Percentiles rank a stretch among this genome's conserved stretches.
Evolutionary conservation across 257 asterid species (phyloP).

Genomic region (Capsicum baccatum): DNA sequence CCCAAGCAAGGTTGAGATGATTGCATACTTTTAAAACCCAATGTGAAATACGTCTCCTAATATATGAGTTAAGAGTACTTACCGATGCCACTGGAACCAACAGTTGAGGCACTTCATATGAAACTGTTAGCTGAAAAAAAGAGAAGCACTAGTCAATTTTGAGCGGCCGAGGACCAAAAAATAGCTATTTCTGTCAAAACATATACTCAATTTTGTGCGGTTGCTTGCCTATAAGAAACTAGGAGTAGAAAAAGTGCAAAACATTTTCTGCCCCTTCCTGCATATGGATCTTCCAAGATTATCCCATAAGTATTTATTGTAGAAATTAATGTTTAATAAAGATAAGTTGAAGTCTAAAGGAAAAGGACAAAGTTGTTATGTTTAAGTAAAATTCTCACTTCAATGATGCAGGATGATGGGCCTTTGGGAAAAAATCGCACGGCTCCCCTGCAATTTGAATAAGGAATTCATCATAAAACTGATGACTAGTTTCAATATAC

Average conservation of each 20-base stretch:
- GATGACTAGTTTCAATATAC: neutral
- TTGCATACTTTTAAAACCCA: neutral
- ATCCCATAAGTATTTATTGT: neutral
- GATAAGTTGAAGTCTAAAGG: neutral
- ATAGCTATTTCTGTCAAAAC: neutral
- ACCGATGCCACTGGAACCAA: slow-evolving; percentile 94
- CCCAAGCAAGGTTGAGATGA: slow-evolving; percentile 13
- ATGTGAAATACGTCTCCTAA: neutral
- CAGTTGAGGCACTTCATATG: slow-evolving; percentile 93
- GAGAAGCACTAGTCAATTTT: slow-evolving; percentile 27
- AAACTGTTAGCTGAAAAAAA: slow-evolving; percentile 80
- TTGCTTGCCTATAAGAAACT: neutral
- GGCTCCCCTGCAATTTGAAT: slow-evolving; percentile 77
- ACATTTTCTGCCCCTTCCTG: neutral
- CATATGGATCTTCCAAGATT: neutral
- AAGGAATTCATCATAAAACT: slow-evolving; percentile 12
- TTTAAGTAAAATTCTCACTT: slow-evolving; percentile 55
- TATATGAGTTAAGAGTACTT: slow-evolving; percentile 40
- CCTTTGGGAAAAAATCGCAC: slow-evolving; percentile 92
- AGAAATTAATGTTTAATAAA: neutral
- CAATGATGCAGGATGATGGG: slow-evolving; percentile 67
- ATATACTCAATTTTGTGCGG: neutral
- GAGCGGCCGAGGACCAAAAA: neutral
- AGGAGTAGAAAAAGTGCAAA: neutral
- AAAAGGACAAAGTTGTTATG: slow-evolving; percentile 23